phyloP scores from a whole-genome alignment of 192 early-diverging fungal species.

The Coemansia sp. region DNA sequence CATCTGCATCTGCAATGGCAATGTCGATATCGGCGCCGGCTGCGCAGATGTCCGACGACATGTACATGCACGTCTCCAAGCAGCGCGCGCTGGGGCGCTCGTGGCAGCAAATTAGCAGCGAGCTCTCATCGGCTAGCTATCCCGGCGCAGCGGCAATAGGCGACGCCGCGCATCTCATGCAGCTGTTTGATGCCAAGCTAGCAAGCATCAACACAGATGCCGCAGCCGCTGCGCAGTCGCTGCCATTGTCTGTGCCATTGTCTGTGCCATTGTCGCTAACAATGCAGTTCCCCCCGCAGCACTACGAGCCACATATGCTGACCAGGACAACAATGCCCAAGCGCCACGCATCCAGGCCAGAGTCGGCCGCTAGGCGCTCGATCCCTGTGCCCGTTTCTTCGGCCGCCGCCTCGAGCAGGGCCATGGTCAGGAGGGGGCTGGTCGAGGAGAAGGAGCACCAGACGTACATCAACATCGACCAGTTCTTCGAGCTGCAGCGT shows the following conservation, averaged over 20 bases:
- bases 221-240: background rate
- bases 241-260: background rate
- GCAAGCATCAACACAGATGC: background rate
- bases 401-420: background rate
- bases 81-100: background rate
- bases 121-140: background rate
- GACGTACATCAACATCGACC: constrained; percentile 30
- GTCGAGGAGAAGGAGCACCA: constrained; percentile 1
- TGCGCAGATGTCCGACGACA: background rate
- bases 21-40: background rate
- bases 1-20: no score
- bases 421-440: background rate
- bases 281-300: background rate
- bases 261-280: background rate
- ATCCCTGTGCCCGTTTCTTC: background rate
- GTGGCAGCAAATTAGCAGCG: background rate
- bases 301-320: background rate
- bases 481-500: constrained; percentile 32
- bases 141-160: background rate
- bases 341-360: background rate
- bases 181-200: background rate
- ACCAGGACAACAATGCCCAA: background rate
- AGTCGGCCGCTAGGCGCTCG: background rate
- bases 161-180: background rate
- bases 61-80: background rate